Evolutionary conservation across 2,329 filamentous ascomycete species (phyloP).

Genomic region (Emmonsiellopsis sp.): DNA sequence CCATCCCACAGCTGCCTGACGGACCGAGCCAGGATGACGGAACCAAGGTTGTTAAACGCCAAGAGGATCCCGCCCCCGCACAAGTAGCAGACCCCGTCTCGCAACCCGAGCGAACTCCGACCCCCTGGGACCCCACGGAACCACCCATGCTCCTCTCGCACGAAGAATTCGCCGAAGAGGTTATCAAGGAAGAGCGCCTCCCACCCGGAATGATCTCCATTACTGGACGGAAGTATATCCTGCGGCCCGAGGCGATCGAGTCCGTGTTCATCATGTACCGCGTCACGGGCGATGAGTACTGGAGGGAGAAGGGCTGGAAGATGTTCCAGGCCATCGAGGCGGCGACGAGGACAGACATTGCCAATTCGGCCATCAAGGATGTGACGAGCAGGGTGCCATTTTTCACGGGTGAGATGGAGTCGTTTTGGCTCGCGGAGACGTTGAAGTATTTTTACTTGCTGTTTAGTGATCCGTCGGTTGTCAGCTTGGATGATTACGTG

Average conservation of each 20-base stretch:
- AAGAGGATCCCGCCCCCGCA: slow-evolving; percentile 17
- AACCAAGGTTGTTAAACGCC: slow-evolving; percentile 1
- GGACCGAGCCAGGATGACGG: slow-evolving; percentile 29
- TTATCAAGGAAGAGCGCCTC: slow-evolving; percentile 34
- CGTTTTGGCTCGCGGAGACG: slow-evolving; percentile 85
- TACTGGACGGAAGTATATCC: slow-evolving; percentile 19
- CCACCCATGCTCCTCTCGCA: slow-evolving; percentile 25
- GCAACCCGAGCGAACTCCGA: neutral
- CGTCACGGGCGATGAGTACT: slow-evolving; percentile 66
- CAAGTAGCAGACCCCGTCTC: slow-evolving; percentile 28
- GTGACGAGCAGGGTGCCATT: slow-evolving; percentile 44
- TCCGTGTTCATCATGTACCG: slow-evolving; percentile 86
- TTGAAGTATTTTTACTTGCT: slow-evolving; percentile 87
- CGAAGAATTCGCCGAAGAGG: slow-evolving; percentile 28
- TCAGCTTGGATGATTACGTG: slow-evolving; percentile 60
- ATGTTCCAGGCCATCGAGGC: slow-evolving; percentile 69
- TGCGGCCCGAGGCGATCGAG: slow-evolving; percentile 75
- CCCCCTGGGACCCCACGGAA: slow-evolving; percentile 20
- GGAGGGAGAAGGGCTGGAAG: slow-evolving; percentile 74
- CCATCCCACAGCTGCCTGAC: slow-evolving; percentile 35
- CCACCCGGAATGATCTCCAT: slow-evolving; percentile 34
- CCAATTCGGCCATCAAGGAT: slow-evolving; percentile 47
- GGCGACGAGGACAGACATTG: slow-evolving; percentile 56
- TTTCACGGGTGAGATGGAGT: slow-evolving; percentile 65
- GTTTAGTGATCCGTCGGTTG: slow-evolving; percentile 55